Evolutionary conservation across 1,139 yeast genomes (phyloP), one percentile per base, ranked within the genome.

Genomic region (Geotrichum reessii): DNA sequence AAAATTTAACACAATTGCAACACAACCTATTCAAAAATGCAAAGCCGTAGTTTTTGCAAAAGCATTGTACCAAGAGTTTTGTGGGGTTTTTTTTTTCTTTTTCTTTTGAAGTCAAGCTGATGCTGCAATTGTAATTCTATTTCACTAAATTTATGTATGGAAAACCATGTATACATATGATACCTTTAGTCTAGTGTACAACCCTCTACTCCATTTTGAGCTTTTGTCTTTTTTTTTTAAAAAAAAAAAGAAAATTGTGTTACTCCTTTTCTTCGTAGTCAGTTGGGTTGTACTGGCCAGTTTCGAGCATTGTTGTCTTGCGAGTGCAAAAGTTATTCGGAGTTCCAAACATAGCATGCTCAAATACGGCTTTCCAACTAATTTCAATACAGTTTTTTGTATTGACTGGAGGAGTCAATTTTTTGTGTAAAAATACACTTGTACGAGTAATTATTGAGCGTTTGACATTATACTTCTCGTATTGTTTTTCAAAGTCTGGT

Each of bases 301-400:
- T 37, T 11, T 11, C 42, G 17, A 37, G 42, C 2, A 37, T 11
- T 5, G 61, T 59, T 25, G 57, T 53, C 19, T 53, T 55, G 14
- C 56, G 33, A 1, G 63, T 63, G 53, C 69, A 66, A 55, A 66
- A 66, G 47, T 61, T 63, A 14, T 61, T 60, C 1, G 64, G 62
- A 14, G 61, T 62, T 1, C 69, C 69, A 50, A 61, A 66, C n/a
- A 66, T 51, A 6, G 69, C 66, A 52, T 65, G 65, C 47, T 61
- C 55, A 58, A 66, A 66, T n/a, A 66, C 64, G 7, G 59, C 56
- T 46, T 61, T 60, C 69, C 69, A 66, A 0, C 69, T 65, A 46
- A 66, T 63, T n/a, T 64, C 62, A 1, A 62, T 63, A 52, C 69
- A 66, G 24, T 64, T 58, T 12, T 52, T 48, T 3, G 53, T 54